Evolutionary conservation across 2,329 filamentous ascomycete species (phyloP).

Genomic region (Diplodia intermedia): DNA sequence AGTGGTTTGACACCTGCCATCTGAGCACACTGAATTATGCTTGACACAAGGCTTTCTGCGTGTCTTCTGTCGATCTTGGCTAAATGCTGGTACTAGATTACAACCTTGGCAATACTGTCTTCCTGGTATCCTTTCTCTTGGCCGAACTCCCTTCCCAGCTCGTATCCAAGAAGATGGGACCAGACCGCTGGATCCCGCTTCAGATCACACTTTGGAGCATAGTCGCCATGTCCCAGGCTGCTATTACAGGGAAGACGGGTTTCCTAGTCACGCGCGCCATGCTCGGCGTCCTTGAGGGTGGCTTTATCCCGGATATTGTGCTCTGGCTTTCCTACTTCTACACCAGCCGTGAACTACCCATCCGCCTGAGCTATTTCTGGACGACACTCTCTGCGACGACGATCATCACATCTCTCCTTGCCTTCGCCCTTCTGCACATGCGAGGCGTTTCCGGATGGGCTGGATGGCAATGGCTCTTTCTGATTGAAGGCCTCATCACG

Average conservation of each 20-base stretch:
- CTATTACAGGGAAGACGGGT: constrained; percentile 42
- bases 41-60: not conserved
- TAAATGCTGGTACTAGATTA: constrained; percentile 25
- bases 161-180: constrained; percentile 60
- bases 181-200: constrained; percentile 52
- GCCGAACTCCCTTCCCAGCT: constrained; percentile 60
- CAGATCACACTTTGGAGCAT: constrained; percentile 38
- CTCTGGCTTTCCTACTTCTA: constrained; percentile 53
- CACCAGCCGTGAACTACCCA: constrained; percentile 51
- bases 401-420: constrained; percentile 49
- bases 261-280: constrained; percentile 51
- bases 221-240: constrained; percentile 48
- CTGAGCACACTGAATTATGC: not conserved
- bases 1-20: not conserved
- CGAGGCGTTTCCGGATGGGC: constrained; percentile 49
- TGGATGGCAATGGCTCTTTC: constrained; percentile 61
- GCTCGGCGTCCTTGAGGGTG: constrained; percentile 50
- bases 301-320: constrained; percentile 48
- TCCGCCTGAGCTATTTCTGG: constrained; percentile 54
- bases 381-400: constrained; percentile 48
- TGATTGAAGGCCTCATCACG: constrained; percentile 65
- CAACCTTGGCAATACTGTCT: constrained; percentile 37
- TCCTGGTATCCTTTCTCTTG: constrained; percentile 52
- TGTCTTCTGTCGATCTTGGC: not conserved
- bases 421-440: constrained; percentile 52